A percentile compares a stretch with the other conserved stretches of the same genome.
phyloP scores from a whole-genome alignment of 768 basidiomycete genomes.

The Leucocoprinus birnbaumii region DNA sequence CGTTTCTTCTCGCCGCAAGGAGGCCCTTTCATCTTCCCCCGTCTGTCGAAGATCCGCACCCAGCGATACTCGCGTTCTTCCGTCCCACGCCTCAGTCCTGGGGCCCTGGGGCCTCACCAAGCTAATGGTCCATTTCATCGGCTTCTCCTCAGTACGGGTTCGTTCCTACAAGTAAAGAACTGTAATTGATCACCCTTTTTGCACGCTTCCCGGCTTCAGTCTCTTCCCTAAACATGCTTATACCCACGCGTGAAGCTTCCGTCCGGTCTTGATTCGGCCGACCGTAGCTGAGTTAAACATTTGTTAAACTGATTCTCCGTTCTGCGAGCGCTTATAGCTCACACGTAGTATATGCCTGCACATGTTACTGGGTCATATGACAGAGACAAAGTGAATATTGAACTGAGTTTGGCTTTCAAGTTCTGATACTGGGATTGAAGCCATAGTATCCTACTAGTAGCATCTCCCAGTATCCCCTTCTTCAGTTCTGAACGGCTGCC shows the following conservation, averaged over 20 bases:
- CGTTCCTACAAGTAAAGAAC: background rate
- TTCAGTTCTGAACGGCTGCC: background rate
- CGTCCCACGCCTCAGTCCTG: background rate
- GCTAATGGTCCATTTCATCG: background rate
- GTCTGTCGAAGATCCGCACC: background rate
- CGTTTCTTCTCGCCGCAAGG: slow-evolving; percentile 1
- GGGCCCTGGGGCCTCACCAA: background rate
- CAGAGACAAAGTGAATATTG: no score
- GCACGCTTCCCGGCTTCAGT: background rate
- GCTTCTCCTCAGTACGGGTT: background rate
- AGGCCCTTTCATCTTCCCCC: slow-evolving; percentile 1
- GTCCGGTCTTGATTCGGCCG: background rate
- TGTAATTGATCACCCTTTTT: background rate
- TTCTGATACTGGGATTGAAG: no score
- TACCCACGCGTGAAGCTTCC: background rate
- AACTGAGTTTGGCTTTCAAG: no score
- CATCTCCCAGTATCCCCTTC: background rate
- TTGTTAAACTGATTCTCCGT: no score
- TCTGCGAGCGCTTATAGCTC: no score
- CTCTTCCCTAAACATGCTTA: background rate
- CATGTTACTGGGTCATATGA: no score
- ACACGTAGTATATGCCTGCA: background rate
- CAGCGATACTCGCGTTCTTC: background rate
- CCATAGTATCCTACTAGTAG: no score
- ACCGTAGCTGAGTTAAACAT: no score